phyloP scores from a whole-genome alignment of 768 basidiomycete genomes.

The Austroboletus eburneus region DNA sequence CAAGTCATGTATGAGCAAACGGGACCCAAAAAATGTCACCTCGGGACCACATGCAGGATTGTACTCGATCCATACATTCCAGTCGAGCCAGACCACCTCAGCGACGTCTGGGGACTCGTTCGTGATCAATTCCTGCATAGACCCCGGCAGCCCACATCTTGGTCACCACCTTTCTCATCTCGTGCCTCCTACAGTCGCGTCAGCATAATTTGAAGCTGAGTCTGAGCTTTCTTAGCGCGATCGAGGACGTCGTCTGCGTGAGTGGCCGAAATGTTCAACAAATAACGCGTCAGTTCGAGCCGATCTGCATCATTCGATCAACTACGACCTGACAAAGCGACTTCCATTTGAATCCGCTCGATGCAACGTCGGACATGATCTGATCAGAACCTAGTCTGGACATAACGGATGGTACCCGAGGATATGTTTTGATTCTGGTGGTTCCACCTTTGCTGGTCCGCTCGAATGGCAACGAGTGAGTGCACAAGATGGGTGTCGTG shows the following conservation, averaged over 20 bases:
- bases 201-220: constrained; percentile 27
- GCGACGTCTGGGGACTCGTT: background rate
- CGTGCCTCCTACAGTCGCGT: constrained; percentile 31
- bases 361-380: constrained; percentile 8
- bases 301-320: constrained; percentile 30
- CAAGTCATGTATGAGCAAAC: background rate
- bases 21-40: constrained; percentile 23
- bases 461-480: constrained; percentile 27
- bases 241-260: constrained; percentile 2
- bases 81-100: constrained; percentile 42
- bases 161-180: constrained; percentile 39
- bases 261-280: constrained; percentile 14
- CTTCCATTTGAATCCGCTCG: constrained; percentile 34
- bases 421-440: constrained; percentile 29
- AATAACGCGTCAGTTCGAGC: constrained; percentile 25
- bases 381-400: constrained; percentile 5
- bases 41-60: constrained; percentile 42
- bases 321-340: constrained; percentile 27
- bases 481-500: constrained; percentile 32
- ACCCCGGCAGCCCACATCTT: constrained; percentile 45
- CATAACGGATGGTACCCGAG: constrained; percentile 4
- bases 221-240: constrained; percentile 10
- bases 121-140: constrained; percentile 15
- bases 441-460: constrained; percentile 22
- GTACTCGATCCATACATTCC: constrained; percentile 49